phyloP scores from a whole-genome alignment of 768 basidiomycete species.

The Mycena maculata region DNA sequence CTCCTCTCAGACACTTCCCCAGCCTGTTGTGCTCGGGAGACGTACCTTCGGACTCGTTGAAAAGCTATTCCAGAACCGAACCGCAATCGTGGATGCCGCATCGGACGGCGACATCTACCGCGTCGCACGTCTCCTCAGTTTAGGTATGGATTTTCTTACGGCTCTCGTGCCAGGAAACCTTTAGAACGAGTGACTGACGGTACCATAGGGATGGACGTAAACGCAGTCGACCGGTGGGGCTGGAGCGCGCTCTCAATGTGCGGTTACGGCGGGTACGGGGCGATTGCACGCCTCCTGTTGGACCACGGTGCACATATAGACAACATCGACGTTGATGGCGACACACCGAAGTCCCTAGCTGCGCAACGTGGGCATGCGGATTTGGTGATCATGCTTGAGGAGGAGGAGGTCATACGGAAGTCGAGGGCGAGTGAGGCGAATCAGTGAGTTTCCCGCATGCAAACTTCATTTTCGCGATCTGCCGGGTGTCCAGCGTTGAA shows the following conservation, averaged over 20 bases:
- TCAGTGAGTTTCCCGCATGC: background rate
- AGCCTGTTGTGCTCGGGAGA: background rate
- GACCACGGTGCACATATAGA: constrained; percentile 32
- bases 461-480: no score
- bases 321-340: constrained; percentile 34
- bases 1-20: constrained; percentile 4
- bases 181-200: constrained; percentile 12
- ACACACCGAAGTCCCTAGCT: constrained; percentile 31
- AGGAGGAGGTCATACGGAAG: constrained; percentile 25
- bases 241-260: constrained; percentile 36
- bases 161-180: background rate
- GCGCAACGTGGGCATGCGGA: constrained; percentile 31
- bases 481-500: background rate
- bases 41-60: constrained; percentile 30
- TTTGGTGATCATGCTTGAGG: constrained; percentile 32
- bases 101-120: no score
- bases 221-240: constrained; percentile 29
- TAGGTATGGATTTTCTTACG: constrained; percentile 27
- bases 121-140: constrained; percentile 25
- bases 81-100: constrained; percentile 35
- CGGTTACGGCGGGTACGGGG: constrained; percentile 32
- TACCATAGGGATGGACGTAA: constrained; percentile 21
- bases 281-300: constrained; percentile 33
- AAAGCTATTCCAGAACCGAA: constrained; percentile 33
- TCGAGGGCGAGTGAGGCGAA: constrained; percentile 15